Evolutionary conservation across 2,329 filamentous ascomycete species (phyloP), one percentile per base, ranked within the genome.

Genomic region (Pseudogymnoascus sp.): DNA sequence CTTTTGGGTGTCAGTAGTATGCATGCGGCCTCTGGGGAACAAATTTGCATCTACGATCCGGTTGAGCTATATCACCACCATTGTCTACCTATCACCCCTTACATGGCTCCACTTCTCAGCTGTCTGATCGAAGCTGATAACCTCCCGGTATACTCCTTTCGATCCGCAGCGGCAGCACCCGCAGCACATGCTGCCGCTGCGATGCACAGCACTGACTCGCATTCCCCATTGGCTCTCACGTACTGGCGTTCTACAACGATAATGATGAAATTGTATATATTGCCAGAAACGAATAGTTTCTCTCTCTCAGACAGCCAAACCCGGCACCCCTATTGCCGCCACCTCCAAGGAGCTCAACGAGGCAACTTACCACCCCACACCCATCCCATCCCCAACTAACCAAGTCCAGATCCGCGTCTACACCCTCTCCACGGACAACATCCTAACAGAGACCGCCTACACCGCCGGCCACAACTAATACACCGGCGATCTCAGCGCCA

Each of bases 321-420:
- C 53, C 15, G 60, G 62, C 19, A 64, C 62, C 17, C 42, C 65
- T 19, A 64, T 67, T 17, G 65, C 65, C 37, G 65, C 62, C n/a
- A 65, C 64, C n/a, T 21, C 44, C 31, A 61, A 60, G 61, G 59
- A 42, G 17, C 56, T 59, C 15, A 38, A 17, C 19, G 44, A 62
- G 19, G 44, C 11, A 29, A 56, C 4, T 17, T 10, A 21, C 53
- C 59, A 15, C 23, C 13, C 4, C 38, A n/a, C n/a, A n/a, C 4
- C n/a, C 10, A 17, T 13, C 40, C 11, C 17, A 6, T 44, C 13
- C 17, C 40, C 10, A 21, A 21, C 17, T 44, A 44, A 44, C 9
- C 9, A 13, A 13, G 26, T n/a, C 4, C 15, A 50, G 38, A 65
- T 67, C 53, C 65, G 65, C 31, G 29, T 67, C 11, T 67, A 65